Percentiles rank a stretch among this genome's conserved stretches.
Evolutionary conservation across 805 yeast genomes (phyloP).

Genomic region (Naumovozyma baii): DNA sequence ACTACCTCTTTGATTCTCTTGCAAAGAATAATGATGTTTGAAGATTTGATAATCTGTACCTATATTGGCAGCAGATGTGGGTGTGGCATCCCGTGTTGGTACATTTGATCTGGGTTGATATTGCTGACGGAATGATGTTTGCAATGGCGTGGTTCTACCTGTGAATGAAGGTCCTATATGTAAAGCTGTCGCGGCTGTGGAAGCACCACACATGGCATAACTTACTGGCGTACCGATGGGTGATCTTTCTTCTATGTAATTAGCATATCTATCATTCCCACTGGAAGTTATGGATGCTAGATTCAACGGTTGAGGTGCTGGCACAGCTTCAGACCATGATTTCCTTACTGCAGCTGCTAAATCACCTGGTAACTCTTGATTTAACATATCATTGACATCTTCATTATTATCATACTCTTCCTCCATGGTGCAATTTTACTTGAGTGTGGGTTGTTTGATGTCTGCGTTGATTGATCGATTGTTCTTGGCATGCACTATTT

Average conservation of each 20-base stretch:
- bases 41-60: constrained; percentile 16
- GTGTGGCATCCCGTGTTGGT: background rate
- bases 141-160: background rate
- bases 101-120: background rate
- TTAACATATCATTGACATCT: too few relatives aligned
- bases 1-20: constrained; percentile 15
- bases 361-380: too few relatives aligned
- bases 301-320: background rate
- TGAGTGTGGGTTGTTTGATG: too few relatives aligned
- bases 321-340: constrained; percentile 25
- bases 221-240: constrained; percentile 16
- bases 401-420: background rate
- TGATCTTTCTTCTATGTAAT: constrained; percentile 4
- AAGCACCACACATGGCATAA: background rate
- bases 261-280: background rate
- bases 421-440: background rate
- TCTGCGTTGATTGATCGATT: too few relatives aligned
- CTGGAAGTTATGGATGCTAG: too few relatives aligned
- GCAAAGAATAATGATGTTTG: constrained; percentile 23
- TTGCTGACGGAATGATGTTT: constrained; percentile 1
- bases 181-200: background rate
- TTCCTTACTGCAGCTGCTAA: constrained; percentile 26
- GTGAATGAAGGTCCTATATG: too few relatives aligned
- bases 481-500: too few relatives aligned
- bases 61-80: background rate